Percentiles rank a stretch among this genome's conserved stretches.
Conservation (phyloP, 306 rosid genomes). For the Vachellia collinsii region DNA sequence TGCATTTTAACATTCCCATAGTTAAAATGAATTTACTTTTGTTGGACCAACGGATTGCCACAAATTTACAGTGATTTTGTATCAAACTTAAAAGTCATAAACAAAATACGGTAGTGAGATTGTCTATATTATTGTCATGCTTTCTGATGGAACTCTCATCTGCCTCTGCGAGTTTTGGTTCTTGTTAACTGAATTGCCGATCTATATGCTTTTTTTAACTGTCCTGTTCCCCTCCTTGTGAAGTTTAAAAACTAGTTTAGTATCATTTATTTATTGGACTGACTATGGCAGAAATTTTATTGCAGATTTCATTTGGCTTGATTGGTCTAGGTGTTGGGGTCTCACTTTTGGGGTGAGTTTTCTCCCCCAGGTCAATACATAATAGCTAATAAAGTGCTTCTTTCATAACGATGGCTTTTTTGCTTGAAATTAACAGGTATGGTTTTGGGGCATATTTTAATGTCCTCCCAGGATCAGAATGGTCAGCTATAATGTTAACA, state of each 20-base stretch:
- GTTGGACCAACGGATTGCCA: neutral
- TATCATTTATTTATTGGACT: neutral
- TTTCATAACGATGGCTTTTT: constrained; percentile 24
- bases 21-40: neutral
- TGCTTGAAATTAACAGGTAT: constrained; percentile 54
- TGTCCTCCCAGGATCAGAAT: constrained; percentile 91
- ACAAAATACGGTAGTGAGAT: neutral
- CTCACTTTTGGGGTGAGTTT: constrained; percentile 73
- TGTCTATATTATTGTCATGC: neutral
- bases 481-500: constrained; percentile 96
- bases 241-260: neutral
- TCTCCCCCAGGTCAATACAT: neutral
- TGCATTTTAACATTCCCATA: neutral
- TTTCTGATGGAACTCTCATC: constrained; percentile 10
- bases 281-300: constrained; percentile 9
- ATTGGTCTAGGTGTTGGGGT: constrained; percentile 79
- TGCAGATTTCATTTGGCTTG: constrained; percentile 87
- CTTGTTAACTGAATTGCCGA: neutral
- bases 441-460: constrained; percentile 98
- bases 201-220: constrained; percentile 4
- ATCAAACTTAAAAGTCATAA: neutral
- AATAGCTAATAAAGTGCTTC: constrained; percentile 11
- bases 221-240: neutral
- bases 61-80: neutral
- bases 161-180: neutral